Evolutionary conservation across 2,329 filamentous ascomycete genomes (phyloP), one percentile per base, ranked within the genome.

Genomic region (Epichloe hybrida): DNA sequence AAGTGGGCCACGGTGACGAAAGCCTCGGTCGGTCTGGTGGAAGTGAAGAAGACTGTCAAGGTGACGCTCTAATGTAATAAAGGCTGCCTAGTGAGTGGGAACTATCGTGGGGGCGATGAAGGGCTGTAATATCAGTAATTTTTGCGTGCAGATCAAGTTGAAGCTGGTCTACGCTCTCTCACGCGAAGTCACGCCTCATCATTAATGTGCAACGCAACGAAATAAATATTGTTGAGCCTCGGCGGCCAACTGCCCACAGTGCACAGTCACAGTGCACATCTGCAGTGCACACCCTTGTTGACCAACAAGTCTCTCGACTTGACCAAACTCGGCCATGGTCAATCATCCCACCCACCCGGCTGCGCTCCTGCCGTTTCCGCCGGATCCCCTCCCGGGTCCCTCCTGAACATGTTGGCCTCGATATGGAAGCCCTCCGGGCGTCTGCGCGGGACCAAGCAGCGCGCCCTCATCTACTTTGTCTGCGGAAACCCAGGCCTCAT

Each of bases 1-100:
- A 70, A 73, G 4, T 98, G 93, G 93, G 80, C 81, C 6, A 82
- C 83, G 9, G 72, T 89, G 31, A 82, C 81, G 4, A 96, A 95
- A 69, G 69, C 79, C 55, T 74, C 74, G 27, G 84, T 89, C 68
- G 90, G 88, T 1, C 68, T 96, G 58, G 85, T 95, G 34, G 86
- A 95, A 64, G 89, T 86, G 21, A 82, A 74, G 61, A 89, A 85
- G 71, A 69, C 69, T 50, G 91, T 86, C 64, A 71, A 70, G 52
- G 64, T 81, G 36, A n/a, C 41, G 27, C 46, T 50, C 15, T 78
- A 58, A 44, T 69, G 52, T 7, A 21, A 35, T 23, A 15, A 17
- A 17, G 17, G 17, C 17, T n/a, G n/a, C n/a, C n/a, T n/a, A n/a
- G n/a, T n/a, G n/a, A 17, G 17, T 17, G 17, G 17, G 17, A 17